A percentile compares a stretch with the other conserved stretches of the same genome.
Evolutionary conservation across 2,329 filamentous ascomycete species (phyloP).

Genomic region (Sporothrix luriei): DNA sequence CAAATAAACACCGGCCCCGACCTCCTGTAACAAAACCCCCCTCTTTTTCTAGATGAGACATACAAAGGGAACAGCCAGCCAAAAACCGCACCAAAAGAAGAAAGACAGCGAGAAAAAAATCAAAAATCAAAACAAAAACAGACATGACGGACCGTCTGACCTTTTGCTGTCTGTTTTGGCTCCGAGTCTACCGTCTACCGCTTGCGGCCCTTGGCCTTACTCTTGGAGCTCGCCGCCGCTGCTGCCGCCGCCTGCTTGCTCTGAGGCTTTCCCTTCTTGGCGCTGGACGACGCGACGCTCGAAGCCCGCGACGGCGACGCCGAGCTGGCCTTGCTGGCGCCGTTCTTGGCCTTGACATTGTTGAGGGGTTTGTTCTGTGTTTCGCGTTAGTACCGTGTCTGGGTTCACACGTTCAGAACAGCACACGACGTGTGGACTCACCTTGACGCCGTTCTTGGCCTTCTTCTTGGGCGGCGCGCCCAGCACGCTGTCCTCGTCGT

Average conservation of each 20-base stretch:
- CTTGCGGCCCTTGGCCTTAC: constrained; percentile 36
- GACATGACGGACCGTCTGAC: neutral
- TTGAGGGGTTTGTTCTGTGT: constrained; percentile 89
- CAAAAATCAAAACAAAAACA: neutral
- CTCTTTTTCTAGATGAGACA: constrained; percentile 24
- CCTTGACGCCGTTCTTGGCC: constrained; percentile 84
- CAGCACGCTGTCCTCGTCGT: constrained; percentile 78
- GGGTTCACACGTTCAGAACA: too few species aligned
- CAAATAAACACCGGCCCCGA: constrained; percentile 22
- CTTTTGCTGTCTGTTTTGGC: neutral
- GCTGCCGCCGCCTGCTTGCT: constrained; percentile 47
- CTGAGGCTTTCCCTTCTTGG: constrained; percentile 46
- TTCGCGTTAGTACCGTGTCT: neutral
- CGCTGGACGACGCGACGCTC: constrained; percentile 78
- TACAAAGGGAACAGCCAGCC: neutral
- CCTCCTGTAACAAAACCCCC: constrained; percentile 2
- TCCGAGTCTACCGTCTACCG: constrained; percentile 21
- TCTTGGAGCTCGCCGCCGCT: constrained; percentile 28
- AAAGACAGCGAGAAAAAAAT: neutral
- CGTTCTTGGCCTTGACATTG: constrained; percentile 68
- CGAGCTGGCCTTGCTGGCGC: constrained; percentile 69
- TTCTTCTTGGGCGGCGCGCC: constrained; percentile 94
- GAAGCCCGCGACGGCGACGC: constrained; percentile 79
- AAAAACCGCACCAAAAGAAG: neutral
- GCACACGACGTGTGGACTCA: constrained; percentile 45